Evolutionary conservation across 2,329 filamentous ascomycete genomes (phyloP).

Genomic region (Hypoxylon sp.): DNA sequence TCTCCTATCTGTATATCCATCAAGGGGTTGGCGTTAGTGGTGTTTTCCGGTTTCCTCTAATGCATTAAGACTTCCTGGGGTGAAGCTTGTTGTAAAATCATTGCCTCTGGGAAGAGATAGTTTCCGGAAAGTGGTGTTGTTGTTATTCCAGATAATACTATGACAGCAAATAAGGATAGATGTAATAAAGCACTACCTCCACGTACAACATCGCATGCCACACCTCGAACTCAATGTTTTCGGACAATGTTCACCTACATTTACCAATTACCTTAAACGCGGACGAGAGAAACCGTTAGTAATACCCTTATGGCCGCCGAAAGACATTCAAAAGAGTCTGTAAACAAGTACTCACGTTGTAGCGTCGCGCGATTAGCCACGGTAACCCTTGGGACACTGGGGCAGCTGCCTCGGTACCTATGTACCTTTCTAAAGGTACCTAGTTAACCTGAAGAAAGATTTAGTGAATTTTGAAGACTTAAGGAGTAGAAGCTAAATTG

Average conservation of each 20-base stretch:
- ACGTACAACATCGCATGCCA: background rate
- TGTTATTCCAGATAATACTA: background rate
- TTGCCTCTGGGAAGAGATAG: background rate
- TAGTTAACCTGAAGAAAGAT: too few species aligned
- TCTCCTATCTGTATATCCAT: background rate
- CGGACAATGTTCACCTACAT: background rate
- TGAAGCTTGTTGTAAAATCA: constrained; percentile 9
- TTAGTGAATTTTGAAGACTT: too few species aligned
- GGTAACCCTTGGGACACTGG: too few species aligned
- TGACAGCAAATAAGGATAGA: background rate
- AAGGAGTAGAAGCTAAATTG: too few species aligned
- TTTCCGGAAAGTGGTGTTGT: too few species aligned
- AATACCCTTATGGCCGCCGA: too few species aligned
- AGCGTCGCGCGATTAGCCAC: too few species aligned
- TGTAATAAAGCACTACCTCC: background rate
- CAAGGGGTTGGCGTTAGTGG: constrained; percentile 14
- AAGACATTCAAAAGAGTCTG: too few species aligned
- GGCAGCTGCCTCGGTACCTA: too few species aligned
- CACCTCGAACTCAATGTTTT: background rate
- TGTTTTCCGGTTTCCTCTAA: constrained; percentile 10
- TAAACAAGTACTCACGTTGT: too few species aligned
- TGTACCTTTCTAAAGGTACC: too few species aligned
- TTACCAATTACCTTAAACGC: background rate
- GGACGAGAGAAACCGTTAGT: too few species aligned
- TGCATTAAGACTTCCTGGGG: constrained; percentile 9